These are phyloP conservation scores for Wickerhamomyces subpelliculosus DNA, from an alignment of 805 yeast genomes.

Conservation along the genomic window DNA sequence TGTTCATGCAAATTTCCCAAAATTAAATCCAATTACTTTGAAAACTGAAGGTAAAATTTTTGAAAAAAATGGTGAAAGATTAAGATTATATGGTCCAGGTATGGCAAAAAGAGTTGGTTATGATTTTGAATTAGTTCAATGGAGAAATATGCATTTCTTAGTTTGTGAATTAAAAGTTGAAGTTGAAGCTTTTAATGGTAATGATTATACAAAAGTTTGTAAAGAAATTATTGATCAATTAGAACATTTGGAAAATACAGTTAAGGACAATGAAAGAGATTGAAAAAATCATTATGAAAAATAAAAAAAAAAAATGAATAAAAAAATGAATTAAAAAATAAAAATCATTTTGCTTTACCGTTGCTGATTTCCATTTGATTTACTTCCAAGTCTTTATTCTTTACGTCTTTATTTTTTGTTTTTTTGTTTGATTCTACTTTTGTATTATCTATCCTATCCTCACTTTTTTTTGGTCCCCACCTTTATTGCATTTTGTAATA, in stretches of 20 bases:
- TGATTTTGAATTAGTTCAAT: constrained; percentile 53
- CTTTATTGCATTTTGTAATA: too few species aligned
- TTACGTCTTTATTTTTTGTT: too few species aligned
- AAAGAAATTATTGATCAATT: constrained; percentile 42
- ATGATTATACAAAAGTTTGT: constrained; percentile 38
- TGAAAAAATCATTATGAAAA: too few species aligned
- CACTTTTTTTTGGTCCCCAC: too few species aligned
- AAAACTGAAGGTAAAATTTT: constrained; percentile 34
- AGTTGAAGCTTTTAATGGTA: constrained; percentile 36
- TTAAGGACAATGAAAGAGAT: constrained; percentile 28
- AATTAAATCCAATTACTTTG: constrained; percentile 54
- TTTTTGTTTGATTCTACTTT: too few species aligned
- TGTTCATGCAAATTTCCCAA: constrained; percentile 63
- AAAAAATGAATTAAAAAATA: too few species aligned
- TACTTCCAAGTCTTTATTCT: too few species aligned
- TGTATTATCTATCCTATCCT: too few species aligned
- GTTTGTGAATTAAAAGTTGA: constrained; percentile 44
- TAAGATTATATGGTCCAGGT: constrained; percentile 54
- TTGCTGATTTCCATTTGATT: too few species aligned
- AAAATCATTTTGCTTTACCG: too few species aligned
- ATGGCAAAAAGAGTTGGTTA: constrained; percentile 44
- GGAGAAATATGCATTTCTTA: constrained; percentile 49
- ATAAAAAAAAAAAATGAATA: too few species aligned
- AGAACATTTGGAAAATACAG: constrained; percentile 32
- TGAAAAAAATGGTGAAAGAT: constrained; percentile 37